Percentiles rank a stretch among this genome's conserved stretches.
These are phyloP conservation scores for Didymella keratinophila DNA, from an alignment of 2,329 filamentous ascomycete genomes.

Conservation along the genomic window DNA sequence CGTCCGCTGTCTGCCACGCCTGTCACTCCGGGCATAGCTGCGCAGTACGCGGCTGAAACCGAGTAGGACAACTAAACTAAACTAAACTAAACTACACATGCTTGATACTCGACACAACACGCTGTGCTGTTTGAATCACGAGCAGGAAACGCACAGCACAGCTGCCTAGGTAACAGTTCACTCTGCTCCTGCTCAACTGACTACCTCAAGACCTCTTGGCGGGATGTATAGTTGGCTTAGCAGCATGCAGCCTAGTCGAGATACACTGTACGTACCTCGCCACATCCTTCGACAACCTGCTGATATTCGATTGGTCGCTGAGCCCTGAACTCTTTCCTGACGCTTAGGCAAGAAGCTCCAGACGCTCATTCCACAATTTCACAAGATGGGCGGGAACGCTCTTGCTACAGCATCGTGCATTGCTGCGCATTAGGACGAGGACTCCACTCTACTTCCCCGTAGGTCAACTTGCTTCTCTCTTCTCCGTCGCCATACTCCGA, in stretches of 20 bases:
- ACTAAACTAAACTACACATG: too few relatives aligned
- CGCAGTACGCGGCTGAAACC: too few relatives aligned
- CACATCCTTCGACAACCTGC: slow-evolving; percentile 21
- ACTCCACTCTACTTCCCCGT: neutral
- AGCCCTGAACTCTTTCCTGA: slow-evolving; percentile 11
- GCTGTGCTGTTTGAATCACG: neutral
- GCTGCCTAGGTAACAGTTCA: neutral
- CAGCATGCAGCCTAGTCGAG: slow-evolving; percentile 2
- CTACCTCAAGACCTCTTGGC: slow-evolving; percentile 5
- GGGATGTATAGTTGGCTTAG: slow-evolving; percentile 7
- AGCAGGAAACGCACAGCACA: neutral
- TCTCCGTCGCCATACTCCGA: slow-evolving; percentile 1
- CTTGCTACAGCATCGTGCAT: neutral
- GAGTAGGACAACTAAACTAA: too few relatives aligned
- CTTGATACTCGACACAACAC: neutral
- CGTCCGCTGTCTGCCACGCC: too few relatives aligned
- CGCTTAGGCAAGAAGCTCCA: slow-evolving; percentile 8
- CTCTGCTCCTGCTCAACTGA: neutral
- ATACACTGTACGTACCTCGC: slow-evolving; percentile 16
- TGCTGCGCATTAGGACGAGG: neutral
- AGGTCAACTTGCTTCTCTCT: neutral
- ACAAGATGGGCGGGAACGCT: neutral
- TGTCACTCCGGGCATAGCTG: too few relatives aligned
- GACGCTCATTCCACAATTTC: slow-evolving; percentile 1
- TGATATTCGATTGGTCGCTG: slow-evolving; percentile 16